Evolutionary conservation across 1,284 basidiomycete genomes (phyloP).

Genomic region (Tausonia pullulans): DNA sequence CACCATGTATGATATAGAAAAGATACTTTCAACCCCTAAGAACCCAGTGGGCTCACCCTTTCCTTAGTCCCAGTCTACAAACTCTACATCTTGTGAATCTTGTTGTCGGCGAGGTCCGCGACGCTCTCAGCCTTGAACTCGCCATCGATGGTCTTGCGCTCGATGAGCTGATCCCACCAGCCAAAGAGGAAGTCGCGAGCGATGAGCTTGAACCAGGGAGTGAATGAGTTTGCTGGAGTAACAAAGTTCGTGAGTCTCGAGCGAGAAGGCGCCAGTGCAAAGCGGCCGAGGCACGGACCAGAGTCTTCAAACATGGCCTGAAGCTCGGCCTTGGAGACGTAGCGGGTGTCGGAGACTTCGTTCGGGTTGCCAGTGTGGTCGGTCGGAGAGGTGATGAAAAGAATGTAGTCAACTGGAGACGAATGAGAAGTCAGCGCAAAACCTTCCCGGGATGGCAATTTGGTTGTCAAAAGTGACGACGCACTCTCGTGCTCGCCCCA

Average conservation of each 20-base stretch:
- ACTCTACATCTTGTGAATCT: conserved; percentile 21
- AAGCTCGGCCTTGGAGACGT: conserved; percentile 82
- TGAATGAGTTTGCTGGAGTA: conserved; percentile 66
- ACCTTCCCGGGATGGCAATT: background rate
- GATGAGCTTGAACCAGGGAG: conserved; percentile 99
- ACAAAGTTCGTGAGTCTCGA: background rate
- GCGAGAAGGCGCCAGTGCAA: conserved; percentile 3
- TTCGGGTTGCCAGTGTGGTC: conserved; percentile 74
- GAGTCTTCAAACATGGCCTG: conserved; percentile 78
- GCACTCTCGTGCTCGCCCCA: conserved; percentile 99
- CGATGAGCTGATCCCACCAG: conserved; percentile 90
- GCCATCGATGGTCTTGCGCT: conserved; percentile 40
- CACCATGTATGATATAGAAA: no score
- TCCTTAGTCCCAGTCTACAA: background rate
- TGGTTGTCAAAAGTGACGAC: conserved; percentile 22
- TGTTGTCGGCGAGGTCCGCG: conserved; percentile 49
- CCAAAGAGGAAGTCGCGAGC: conserved; percentile 92
- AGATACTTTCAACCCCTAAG: no score
- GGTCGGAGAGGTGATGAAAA: conserved; percentile 86
- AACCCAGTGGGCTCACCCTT: background rate
- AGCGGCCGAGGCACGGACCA: conserved; percentile 39
- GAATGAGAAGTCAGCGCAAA: background rate
- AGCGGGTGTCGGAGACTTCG: conserved; percentile 84
- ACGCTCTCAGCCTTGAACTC: conserved; percentile 56
- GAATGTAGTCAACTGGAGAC: conserved; percentile 86